Evolutionary conservation across 2,329 filamentous ascomycete species (phyloP).

Genomic region (Bertia moriformis): DNA sequence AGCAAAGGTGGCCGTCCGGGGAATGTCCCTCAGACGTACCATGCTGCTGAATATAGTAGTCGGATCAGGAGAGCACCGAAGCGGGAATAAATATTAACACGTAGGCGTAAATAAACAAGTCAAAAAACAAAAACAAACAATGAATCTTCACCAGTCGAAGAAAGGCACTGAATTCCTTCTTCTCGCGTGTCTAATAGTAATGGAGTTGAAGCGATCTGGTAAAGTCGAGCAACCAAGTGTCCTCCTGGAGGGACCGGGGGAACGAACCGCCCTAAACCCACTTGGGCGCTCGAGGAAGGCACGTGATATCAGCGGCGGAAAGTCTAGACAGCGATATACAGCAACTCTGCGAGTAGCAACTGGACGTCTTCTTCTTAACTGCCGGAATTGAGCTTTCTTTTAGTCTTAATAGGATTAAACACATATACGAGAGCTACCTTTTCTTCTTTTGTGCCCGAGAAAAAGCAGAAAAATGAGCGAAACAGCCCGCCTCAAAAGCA

Average conservation of each 20-base stretch:
- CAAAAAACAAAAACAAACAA: background rate
- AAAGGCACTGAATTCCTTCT: too few relatives aligned
- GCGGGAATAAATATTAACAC: constrained; percentile 2
- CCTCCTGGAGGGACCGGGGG: constrained; percentile 1
- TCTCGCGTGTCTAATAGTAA: too few relatives aligned
- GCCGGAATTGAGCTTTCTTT: too few relatives aligned
- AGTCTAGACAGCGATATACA: too few relatives aligned
- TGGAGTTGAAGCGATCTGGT: background rate
- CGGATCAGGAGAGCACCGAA: constrained; percentile 3
- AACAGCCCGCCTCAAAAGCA: constrained; percentile 70
- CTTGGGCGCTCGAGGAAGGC: background rate
- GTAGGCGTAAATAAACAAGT: background rate
- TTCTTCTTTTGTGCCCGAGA: too few relatives aligned
- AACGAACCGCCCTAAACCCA: background rate
- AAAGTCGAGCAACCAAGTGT: background rate
- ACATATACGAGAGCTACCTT: too few relatives aligned
- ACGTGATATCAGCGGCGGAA: constrained; percentile 1
- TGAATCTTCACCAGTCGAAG: too few relatives aligned
- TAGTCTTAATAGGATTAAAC: too few relatives aligned
- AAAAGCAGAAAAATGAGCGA: constrained; percentile 75
- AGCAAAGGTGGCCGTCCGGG: constrained; percentile 89
- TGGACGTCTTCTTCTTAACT: too few relatives aligned
- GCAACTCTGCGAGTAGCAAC: too few relatives aligned
- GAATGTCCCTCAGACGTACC: constrained; percentile 93
- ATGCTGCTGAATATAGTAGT: constrained; percentile 33